Base-by-base conservation (phyloP, 192 early-diverging fungal genomes). In the Coemansia sp. region DNA sequence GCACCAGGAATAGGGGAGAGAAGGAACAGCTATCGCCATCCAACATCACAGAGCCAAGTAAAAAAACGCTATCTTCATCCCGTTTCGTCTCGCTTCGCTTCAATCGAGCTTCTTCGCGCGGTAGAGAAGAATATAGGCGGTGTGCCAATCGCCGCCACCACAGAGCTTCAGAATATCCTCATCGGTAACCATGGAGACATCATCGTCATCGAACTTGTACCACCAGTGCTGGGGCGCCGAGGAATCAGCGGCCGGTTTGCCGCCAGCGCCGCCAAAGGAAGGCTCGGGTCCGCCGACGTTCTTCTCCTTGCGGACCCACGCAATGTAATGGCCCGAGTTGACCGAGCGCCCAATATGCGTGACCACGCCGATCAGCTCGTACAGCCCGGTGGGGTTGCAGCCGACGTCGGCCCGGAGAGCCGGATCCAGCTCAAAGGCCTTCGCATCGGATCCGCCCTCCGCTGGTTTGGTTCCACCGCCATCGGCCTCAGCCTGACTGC, bases 121-220 rank as follows among this genome's bases (percentile, higher is more conserved):
- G 79, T 98, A 98, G 44, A 98, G 84, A 5, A 89, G 87, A 75
- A 98, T 88, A 70, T 98, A 98, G 11, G 95, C 94, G 8, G 87
- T 91, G 59, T 91, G 90, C 86, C 89, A 90, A 65, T 91, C 90
- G 23, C 89, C 96, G 39, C 96, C 95, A 19, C 97, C 96, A 65
- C 92, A 91, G 43, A 99, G 85, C 79, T 92, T 94, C 44, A 88
- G 74, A 61, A 99, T 93, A 19, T 99, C 97, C 16, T 93, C 92
- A 61, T 92, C 86, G 9, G 83, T 89, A 38, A 96, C 87, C 42
- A 87, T 84, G 6, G 92, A 91, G 12, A 99, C 97, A 39, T 93
- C 89, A 54, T 99, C 96, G 73, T 99, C 97, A 70, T 99, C 94
- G 76, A 93, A 98, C 70, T 96, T 95, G 84, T 89, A 84, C 92